phyloP scores from a whole-genome alignment of 169 alveolate genomes.

The Plasmodium adleri region DNA sequence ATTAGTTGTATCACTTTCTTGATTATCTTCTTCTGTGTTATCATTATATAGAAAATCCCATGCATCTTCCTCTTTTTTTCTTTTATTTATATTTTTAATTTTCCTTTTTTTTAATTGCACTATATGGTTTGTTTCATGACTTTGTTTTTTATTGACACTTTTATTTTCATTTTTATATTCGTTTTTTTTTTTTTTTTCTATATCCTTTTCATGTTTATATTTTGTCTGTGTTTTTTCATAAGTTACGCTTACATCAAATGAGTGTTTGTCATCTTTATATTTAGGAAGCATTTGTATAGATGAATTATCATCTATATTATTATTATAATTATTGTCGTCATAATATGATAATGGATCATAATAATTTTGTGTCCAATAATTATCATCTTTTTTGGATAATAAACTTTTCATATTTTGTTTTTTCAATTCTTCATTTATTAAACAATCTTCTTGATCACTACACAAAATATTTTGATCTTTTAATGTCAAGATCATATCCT shows the following conservation, averaged over 20 bases:
- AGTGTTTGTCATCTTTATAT: conserved; percentile 36
- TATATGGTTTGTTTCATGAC: neutral
- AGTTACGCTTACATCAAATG: conserved; percentile 27
- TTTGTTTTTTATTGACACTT: neutral
- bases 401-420: conserved; percentile 36
- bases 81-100: conserved; percentile 46
- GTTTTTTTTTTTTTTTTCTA: neutral
- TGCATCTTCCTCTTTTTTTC: conserved; percentile 60
- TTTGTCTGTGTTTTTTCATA: conserved; percentile 24
- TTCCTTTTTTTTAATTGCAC: conserved; percentile 49
- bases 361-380: conserved; percentile 52
- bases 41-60: conserved; percentile 57
- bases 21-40: neutral
- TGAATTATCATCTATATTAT: conserved; percentile 20
- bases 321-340: conserved; percentile 12
- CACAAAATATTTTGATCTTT: conserved; percentile 38
- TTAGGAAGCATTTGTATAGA: conserved; percentile 45
- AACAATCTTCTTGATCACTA: conserved; percentile 45
- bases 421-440: conserved; percentile 69
- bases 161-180: neutral
- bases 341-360: conserved; percentile 64
- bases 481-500: conserved; percentile 51
- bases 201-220: neutral
- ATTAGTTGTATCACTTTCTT: neutral
- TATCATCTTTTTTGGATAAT: conserved; percentile 49